Percentiles rank a stretch among this genome's conserved stretches.
phyloP scores from a whole-genome alignment of 2,329 filamentous ascomycete species.

The Aspergillus ustus region DNA sequence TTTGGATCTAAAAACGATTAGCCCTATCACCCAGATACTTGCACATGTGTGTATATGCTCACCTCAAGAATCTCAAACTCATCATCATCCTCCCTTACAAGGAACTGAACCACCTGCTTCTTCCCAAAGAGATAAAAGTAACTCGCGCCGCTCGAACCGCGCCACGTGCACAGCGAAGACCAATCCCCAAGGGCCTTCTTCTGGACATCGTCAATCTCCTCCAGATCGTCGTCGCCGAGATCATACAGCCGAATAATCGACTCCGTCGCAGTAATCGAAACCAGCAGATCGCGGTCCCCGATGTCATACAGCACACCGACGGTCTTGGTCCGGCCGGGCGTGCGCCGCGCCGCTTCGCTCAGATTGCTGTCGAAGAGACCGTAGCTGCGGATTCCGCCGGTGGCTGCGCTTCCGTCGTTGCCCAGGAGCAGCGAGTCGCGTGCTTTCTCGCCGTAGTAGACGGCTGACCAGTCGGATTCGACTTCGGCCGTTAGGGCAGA shows the following conservation, averaged over 20 bases:
- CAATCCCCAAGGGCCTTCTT: slow-evolving; percentile 15
- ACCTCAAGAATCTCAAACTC: slow-evolving; percentile 8
- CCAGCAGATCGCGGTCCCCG: not conserved
- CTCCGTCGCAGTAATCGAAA: slow-evolving; percentile 7
- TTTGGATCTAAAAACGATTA: slow-evolving; percentile 36
- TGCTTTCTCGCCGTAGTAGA: not conserved
- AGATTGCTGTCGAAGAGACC: not conserved
- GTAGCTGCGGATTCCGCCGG: slow-evolving; percentile 9
- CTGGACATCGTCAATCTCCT: not conserved
- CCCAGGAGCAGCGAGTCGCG: slow-evolving; percentile 2
- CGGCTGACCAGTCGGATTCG: slow-evolving; percentile 4
- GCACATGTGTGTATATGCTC: not conserved
- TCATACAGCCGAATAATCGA: slow-evolving; percentile 5
- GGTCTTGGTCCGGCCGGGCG: slow-evolving; percentile 12
- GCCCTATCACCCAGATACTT: no score
- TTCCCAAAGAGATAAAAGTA: slow-evolving; percentile 17
- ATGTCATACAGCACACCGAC: slow-evolving; percentile 10
- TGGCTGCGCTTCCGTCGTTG: slow-evolving; percentile 14
- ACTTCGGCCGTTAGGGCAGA: slow-evolving; percentile 1
- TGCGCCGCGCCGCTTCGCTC: not conserved
- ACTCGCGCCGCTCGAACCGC: not conserved
- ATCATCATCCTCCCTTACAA: not conserved
- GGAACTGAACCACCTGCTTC: slow-evolving; percentile 13
- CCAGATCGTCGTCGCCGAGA: not conserved
- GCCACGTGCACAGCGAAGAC: slow-evolving; percentile 14